phyloP scores from a whole-genome alignment of 495 filamentous ascomycete species.

The Jackrogersella multiformis region DNA sequence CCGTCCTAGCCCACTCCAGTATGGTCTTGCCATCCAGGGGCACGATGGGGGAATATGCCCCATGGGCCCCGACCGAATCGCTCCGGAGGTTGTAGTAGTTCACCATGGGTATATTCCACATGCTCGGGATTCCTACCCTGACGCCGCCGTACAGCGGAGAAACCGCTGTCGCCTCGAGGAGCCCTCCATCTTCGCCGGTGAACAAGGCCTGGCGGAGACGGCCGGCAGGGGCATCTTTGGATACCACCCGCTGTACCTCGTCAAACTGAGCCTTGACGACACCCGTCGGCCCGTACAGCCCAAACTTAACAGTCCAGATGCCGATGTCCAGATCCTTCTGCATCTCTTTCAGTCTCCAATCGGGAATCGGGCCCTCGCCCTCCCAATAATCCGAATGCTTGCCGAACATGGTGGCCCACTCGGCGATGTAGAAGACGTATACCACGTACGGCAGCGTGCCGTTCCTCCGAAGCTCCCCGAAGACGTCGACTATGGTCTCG shows the following conservation, averaged over 20 bases:
- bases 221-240: constrained; percentile 49
- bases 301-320: constrained; percentile 59
- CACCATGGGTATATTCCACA: constrained; percentile 55
- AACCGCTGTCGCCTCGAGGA: constrained; percentile 51
- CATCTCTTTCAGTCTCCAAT: constrained; percentile 55
- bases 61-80: constrained; percentile 51
- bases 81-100: constrained; percentile 48
- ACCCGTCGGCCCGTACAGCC: constrained; percentile 55
- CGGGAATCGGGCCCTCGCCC: constrained; percentile 56
- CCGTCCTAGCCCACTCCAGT: constrained; percentile 52
- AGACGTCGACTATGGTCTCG: constrained; percentile 51
- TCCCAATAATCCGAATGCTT: constrained; percentile 56
- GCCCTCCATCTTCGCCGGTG: constrained; percentile 47
- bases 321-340: constrained; percentile 54
- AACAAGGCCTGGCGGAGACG: constrained; percentile 50
- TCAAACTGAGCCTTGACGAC: constrained; percentile 59
- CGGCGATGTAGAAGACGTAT: constrained; percentile 58
- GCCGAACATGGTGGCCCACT: constrained; percentile 59
- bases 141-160: constrained; percentile 49
- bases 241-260: constrained; percentile 52
- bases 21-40: constrained; percentile 51
- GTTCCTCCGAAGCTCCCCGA: constrained; percentile 51
- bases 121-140: constrained; percentile 51
- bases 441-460: constrained; percentile 51
- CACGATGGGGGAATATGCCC: constrained; percentile 56